Conservation (phyloP, 164 flowering plant species). For the Vitis rotundifolia region DNA sequence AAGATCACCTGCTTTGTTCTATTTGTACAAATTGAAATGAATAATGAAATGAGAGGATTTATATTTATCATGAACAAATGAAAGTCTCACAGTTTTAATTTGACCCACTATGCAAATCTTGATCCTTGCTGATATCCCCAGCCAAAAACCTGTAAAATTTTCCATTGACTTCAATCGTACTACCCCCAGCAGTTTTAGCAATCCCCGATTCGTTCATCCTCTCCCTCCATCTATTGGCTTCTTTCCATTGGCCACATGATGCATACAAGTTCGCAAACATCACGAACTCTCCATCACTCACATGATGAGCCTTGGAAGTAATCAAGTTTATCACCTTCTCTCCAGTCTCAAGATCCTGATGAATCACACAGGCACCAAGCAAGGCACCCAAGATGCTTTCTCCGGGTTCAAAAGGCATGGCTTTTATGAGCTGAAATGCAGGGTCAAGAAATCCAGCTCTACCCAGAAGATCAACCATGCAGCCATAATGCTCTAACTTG, state of each 20-base stretch:
- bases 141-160: constrained; percentile 32
- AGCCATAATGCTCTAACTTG: constrained; percentile 47
- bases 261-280: constrained; percentile 48
- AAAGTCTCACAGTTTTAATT: too few species aligned
- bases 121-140: constrained; percentile 18
- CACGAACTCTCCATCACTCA: constrained; percentile 51
- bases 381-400: constrained; percentile 37
- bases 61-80: too few species aligned
- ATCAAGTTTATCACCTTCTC: constrained; percentile 23
- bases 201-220: constrained; percentile 44
- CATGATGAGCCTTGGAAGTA: not conserved
- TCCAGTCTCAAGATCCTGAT: constrained; percentile 33
- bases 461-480: constrained; percentile 49
- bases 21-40: too few species aligned
- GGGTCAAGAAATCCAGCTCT: constrained; percentile 33
- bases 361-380: constrained; percentile 38
- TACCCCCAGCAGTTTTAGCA: constrained; percentile 40
- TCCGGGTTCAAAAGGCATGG: constrained; percentile 46
- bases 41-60: too few species aligned
- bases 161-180: constrained; percentile 35
- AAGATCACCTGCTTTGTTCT: too few species aligned
- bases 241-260: constrained; percentile 32
- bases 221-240: constrained; percentile 39
- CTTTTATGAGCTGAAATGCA: constrained; percentile 27
- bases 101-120: too few species aligned